Conservation (phyloP, 768 basidiomycete species). For the Mrakia hoshinonis region DNA sequence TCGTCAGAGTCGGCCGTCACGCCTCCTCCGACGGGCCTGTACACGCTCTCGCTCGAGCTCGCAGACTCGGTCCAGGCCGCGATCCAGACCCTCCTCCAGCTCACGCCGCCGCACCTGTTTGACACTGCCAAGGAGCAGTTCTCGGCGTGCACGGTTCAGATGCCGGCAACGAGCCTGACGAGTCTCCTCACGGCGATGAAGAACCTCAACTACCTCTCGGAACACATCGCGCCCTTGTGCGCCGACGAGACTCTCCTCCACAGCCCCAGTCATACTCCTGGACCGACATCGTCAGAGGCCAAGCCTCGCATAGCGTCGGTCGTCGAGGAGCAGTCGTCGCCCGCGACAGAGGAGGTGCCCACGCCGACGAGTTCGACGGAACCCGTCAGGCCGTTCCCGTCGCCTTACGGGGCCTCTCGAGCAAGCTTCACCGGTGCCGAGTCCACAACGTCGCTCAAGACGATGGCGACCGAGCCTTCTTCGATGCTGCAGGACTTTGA, state of each 20-base stretch:
- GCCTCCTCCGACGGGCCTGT: slow-evolving; percentile 32
- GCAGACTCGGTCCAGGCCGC: slow-evolving; percentile 85
- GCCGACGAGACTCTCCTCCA: slow-evolving; percentile 19
- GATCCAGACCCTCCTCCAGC: slow-evolving; percentile 80
- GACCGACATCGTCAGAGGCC: not conserved
- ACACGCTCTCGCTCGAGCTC: slow-evolving; percentile 64
- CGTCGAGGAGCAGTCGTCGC: not conserved
- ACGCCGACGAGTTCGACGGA: not conserved
- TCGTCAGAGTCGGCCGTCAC: not conserved
- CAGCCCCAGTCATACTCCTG: not conserved
- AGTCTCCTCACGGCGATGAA: slow-evolving; percentile 87
- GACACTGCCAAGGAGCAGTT: slow-evolving; percentile 92
- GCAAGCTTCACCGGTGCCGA: not conserved
- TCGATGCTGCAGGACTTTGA: slow-evolving; percentile 60
- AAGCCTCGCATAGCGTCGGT: not conserved
- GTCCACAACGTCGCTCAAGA: slow-evolving; percentile 9
- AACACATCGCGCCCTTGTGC: slow-evolving; percentile 43
- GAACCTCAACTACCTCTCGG: slow-evolving; percentile 83
- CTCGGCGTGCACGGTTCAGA: slow-evolving; percentile 73
- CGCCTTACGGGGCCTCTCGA: not conserved
- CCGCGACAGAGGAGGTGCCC: too few relatives aligned
- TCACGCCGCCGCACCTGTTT: slow-evolving; percentile 79
- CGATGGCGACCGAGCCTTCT: slow-evolving; percentile 16
- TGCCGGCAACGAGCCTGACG: slow-evolving; percentile 79
- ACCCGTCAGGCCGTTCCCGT: not conserved